Evolutionary conservation across 495 filamentous ascomycete species (phyloP).

Genomic region (Aspergillus affinis): DNA sequence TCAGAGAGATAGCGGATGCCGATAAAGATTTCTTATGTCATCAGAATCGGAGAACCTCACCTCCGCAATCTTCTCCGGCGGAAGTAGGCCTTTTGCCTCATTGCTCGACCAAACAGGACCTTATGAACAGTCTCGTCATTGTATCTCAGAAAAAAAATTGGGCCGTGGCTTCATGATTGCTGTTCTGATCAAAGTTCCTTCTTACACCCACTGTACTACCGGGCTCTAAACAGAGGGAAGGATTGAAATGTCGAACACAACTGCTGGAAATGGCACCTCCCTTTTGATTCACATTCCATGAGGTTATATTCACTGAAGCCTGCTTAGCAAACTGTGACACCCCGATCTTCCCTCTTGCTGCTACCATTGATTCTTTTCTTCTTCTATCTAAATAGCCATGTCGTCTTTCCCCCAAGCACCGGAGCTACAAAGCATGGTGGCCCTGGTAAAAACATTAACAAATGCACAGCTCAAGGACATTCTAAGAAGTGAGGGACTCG

Average conservation of each 20-base stretch:
- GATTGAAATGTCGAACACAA: conserved; percentile 26
- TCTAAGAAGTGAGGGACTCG: conserved; percentile 65
- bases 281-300: conserved; percentile 17
- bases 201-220: background rate
- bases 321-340: background rate
- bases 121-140: background rate
- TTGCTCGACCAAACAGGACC: background rate
- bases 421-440: conserved; percentile 40
- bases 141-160: background rate
- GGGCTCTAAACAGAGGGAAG: background rate
- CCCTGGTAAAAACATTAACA: conserved; percentile 57
- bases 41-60: conserved; percentile 31
- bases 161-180: background rate
- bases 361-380: background rate
- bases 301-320: conserved; percentile 7
- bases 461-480: conserved; percentile 75
- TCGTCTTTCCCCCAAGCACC: conserved; percentile 44
- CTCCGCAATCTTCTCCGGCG: conserved; percentile 20
- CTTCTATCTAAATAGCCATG: conserved; percentile 30
- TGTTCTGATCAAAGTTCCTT: background rate
- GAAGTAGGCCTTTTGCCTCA: background rate
- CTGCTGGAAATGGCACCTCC: conserved; percentile 10
- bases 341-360: background rate
- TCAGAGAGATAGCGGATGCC: background rate
- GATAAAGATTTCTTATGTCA: conserved; percentile 39